Evolutionary conservation across 768 basidiomycete species (phyloP), one percentile per base, ranked within the genome.

Genomic region (Hypsizygus marmoreus): DNA sequence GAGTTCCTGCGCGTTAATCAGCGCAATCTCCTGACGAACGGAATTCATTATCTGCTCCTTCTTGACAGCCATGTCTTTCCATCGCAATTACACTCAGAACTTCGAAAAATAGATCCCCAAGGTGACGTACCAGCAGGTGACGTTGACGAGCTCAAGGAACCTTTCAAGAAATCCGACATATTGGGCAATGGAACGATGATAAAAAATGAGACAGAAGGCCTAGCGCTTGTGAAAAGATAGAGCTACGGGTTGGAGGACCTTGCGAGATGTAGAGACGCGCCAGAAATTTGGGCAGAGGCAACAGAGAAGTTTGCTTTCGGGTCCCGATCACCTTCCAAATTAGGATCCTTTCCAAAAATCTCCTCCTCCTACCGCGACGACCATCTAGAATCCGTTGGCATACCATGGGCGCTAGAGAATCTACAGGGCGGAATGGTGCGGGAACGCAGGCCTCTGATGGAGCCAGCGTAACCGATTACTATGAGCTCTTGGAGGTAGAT

Each of bases 1-100:
- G 38, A 93, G 80, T 54, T 89, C 86, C 60, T 92, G 89, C 0
- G 86, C 90, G 46, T 87, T 88, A 1, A 78, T 75, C 10, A 88
- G 69, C 5, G 80, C 85, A 47, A 92, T 70, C 68, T 93, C 88
- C 32, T 75, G 75, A 26, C 79, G 77, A 38, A 93, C 77, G 32
- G 75, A 72, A 40, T 75, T 74, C 82, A 88, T 86, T 43, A 80
- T 66, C 9, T 73, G 71, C 57, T 81, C 74, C 60, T 81, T 81
- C 37, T 68, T 67, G 17, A 74, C 64, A 20, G 58, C 55, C 69
- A 71, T 68, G 51, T 81, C 79, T 78, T n/a, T n/a, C n/a, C n/a
- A n/a, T n/a, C n/a, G n/a, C n/a, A n/a, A n/a, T n/a, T n/a, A n/a
- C n/a, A n/a, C n/a, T n/a, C n/a, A n/a, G n/a, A n/a, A n/a, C n/a